Evolutionary conservation across 2,329 filamentous ascomycete genomes (phyloP), one percentile per base, ranked within the genome.

Genomic region (Knoxdaviesia capensis): DNA sequence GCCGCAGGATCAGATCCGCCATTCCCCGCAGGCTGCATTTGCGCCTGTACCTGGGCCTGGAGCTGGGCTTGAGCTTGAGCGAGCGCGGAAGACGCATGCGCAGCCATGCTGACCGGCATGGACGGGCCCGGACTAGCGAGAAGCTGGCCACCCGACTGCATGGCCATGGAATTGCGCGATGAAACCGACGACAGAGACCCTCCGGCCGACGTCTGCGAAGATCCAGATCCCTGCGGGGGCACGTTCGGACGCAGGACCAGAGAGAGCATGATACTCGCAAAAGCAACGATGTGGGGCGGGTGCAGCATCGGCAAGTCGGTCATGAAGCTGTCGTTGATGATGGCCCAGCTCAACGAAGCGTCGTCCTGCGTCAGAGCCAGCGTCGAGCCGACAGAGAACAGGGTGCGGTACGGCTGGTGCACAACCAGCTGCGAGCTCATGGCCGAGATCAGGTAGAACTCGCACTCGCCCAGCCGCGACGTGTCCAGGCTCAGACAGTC

Each of bases 241-340:
- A 51, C 52, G 39, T 56, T 59, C 0, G 83, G 82, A 42, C 83
- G 75, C 34, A 93, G 71, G 5, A 90, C 80, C n/a, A 94, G 70
- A 1, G 84, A 78, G 6, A 94, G 66, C 44, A 93, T 73, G 45
- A 93, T 80, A 6, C 85, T 81, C 33, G 85, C 87, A 36, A 93
- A 71, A n/a, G 85, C 85, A 43, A 93, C 77, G 40, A 84, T 69
- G 52, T 94, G 85, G n/a, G 87, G 87, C 8, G 86, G 69, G 53
- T 86, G 80, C 0, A 92, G 68, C 9, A 94, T 66, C 2, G 84
- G 83, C n/a, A 94, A 66, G 55, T 94, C 87, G 6, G 87, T 94
- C 59, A 92, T 78, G 61, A 84, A 94, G 56, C 84, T 81, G 56
- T 94, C 87, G 59, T 94, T 94, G 55, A 94, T 78, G 46, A 94